Percentiles rank a stretch among this genome's conserved stretches.
Conservation (phyloP, 371 early-diverging fungal species). For the Fennellomyces sp. region DNA sequence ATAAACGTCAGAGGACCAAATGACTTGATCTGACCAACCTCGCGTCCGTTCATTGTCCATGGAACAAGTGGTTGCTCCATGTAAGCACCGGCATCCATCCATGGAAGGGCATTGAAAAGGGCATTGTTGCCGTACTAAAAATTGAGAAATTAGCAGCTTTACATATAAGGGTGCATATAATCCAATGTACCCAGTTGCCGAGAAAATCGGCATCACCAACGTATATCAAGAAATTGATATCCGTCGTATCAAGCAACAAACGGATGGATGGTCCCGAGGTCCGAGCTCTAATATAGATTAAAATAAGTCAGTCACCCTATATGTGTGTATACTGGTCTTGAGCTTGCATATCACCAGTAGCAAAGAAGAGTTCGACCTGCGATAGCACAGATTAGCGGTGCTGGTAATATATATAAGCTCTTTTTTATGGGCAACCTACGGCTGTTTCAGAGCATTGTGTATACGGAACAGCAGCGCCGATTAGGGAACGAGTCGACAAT, state of each 20-base stretch:
- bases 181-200: constrained; percentile 67
- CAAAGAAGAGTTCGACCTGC: background rate
- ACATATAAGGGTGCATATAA: background rate
- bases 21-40: constrained; percentile 74
- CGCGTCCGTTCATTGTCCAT: constrained; percentile 14
- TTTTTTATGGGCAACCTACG: too few relatives aligned
- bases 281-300: constrained; percentile 8
- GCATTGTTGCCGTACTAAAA: constrained; percentile 84
- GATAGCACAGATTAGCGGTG: too few relatives aligned
- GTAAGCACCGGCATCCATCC: constrained; percentile 69
- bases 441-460: background rate
- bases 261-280: constrained; percentile 44
- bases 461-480: background rate
- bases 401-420: too few relatives aligned
- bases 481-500: background rate
- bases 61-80: constrained; percentile 26
- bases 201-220: constrained; percentile 82
- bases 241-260: constrained; percentile 73
- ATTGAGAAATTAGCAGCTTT: background rate
- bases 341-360: background rate
- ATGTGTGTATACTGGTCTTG: background rate
- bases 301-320: background rate
- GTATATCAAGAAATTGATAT: constrained; percentile 80
- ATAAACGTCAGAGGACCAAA: constrained; percentile 76
- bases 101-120: constrained; percentile 75